Conservation (phyloP, 257 asterid genomes). For the Plantago ovata region DNA sequence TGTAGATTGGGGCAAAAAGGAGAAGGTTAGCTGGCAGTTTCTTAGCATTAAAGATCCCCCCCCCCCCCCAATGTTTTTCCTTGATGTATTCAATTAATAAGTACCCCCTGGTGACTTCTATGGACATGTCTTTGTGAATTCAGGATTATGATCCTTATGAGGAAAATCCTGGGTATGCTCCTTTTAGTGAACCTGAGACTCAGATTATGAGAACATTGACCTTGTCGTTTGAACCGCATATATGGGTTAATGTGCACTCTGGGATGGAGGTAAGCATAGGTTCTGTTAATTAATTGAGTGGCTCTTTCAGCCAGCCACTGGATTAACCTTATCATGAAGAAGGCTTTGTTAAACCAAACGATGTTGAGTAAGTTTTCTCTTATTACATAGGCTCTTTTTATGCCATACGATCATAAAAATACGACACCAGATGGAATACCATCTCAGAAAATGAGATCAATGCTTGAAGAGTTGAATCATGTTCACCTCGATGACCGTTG, state of each 20-base stretch:
- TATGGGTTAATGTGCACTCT: constrained; percentile 99
- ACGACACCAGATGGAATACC: constrained; percentile 86
- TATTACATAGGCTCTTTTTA: constrained; percentile 69
- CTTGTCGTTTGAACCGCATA: constrained; percentile 83
- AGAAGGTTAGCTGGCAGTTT: constrained; percentile 55
- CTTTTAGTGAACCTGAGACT: constrained; percentile 97
- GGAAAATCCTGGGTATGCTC: constrained; percentile 89
- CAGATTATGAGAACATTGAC: constrained; percentile 84
- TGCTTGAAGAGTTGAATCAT: constrained; percentile 85
- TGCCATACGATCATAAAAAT: constrained; percentile 99
- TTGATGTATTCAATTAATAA: too few species aligned
- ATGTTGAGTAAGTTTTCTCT: constrained; percentile 3
- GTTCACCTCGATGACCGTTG: constrained; percentile 77
- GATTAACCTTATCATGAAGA: neutral
- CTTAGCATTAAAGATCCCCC: constrained; percentile 6
- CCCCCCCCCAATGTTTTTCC: neutral
- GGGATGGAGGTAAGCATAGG: constrained; percentile 84
- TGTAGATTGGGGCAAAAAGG: constrained; percentile 97
- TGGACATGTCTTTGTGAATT: constrained; percentile 19
- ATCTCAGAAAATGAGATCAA: constrained; percentile 67
- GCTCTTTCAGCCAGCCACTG: neutral
- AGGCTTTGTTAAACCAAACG: too few species aligned
- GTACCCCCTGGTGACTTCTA: too few species aligned
- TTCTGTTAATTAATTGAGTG: constrained; percentile 18
- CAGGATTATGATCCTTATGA: constrained; percentile 97